Evolutionary conservation across 495 filamentous ascomycete genomes (phyloP).

Genomic region (Annulohypoxylon moriforme): DNA sequence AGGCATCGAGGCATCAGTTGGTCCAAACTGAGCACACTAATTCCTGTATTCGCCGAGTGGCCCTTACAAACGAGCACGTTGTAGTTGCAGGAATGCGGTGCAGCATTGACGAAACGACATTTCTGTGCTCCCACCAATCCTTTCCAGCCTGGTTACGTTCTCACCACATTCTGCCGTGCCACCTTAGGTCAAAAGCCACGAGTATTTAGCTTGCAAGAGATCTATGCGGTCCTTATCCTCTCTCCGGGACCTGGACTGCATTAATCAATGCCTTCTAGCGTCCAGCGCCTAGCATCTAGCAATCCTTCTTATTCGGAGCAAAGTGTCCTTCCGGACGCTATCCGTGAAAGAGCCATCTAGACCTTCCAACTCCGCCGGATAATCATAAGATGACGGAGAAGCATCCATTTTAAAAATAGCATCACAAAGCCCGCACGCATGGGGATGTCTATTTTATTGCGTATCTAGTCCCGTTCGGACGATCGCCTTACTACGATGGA

Average conservation of each 20-base stretch:
- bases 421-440: not conserved
- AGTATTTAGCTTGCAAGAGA: not conserved
- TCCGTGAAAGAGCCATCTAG: slow-evolving; percentile 10
- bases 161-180: slow-evolving; percentile 15
- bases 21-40: slow-evolving; percentile 12
- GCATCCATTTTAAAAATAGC: slow-evolving; percentile 30
- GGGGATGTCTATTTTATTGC: not conserved
- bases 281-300: too few relatives aligned
- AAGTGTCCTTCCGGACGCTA: not conserved
- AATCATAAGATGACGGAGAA: slow-evolving; percentile 14
- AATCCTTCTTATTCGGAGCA: slow-evolving; percentile 7
- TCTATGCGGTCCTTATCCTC: not conserved
- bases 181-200: slow-evolving; percentile 28
- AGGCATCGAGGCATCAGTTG: slow-evolving; percentile 26
- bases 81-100: slow-evolving; percentile 32
- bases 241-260: not conserved
- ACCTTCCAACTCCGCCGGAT: slow-evolving; percentile 9
- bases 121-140: slow-evolving; percentile 7
- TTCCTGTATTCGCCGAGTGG: slow-evolving; percentile 33
- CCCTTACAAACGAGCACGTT: slow-evolving; percentile 24
- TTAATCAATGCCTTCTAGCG: not conserved
- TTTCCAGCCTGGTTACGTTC: slow-evolving; percentile 3
- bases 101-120: slow-evolving; percentile 16
- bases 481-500: slow-evolving; percentile 13
- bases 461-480: not conserved